Evolutionary conservation across 148 eudicot genomes (phyloP), one percentile per base, ranked within the genome.

Genomic region (Agrostemma githago): DNA sequence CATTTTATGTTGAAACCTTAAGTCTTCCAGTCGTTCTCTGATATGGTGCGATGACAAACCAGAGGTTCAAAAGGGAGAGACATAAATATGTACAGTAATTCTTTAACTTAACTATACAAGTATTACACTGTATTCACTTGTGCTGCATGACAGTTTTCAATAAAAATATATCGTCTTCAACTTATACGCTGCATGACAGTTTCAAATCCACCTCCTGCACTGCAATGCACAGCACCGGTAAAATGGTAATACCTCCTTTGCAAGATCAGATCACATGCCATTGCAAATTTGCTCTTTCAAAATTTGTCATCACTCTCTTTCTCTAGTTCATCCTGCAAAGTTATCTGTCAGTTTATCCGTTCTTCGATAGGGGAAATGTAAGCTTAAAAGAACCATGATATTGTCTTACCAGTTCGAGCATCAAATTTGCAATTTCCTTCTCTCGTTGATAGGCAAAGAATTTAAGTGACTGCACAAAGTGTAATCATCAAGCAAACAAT

Each of bases 401-500:
- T 0, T 26, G 34, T 26, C 34, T 83, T 86, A 95, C 99, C 92
- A 90, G 77, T 79, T 87, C 86, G 72, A 63, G 72, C 81, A 77
- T 82, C 74, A 92, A 75, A 66, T 85, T 89, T 74, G 81, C 76
- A 78, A 92, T 86, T 77, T 77, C 85, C 85, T 79, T 81, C 81
- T 84, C 85, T 68, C 93, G 84, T 79, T 90, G 90, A 73, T 84
- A 72, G 9, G 97, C 94, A 73, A 88, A 87, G 78, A 90, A 95
- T 83, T 77, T 92, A 64, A 95, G 80, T 3, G 96, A 95, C 99
- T 95, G 87, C 69, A 15, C 61, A 20, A 77, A 56, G 43, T 46
- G 77, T 43, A 62, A 34, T 59, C 41, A 68, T 59, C 41, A 68
- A 64, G 4, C 34, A 61, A 73, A 51, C 59, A 42, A 42, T 21